Base-by-base conservation (phyloP, 768 basidiomycete species). In the Suillus spraguei region DNA sequence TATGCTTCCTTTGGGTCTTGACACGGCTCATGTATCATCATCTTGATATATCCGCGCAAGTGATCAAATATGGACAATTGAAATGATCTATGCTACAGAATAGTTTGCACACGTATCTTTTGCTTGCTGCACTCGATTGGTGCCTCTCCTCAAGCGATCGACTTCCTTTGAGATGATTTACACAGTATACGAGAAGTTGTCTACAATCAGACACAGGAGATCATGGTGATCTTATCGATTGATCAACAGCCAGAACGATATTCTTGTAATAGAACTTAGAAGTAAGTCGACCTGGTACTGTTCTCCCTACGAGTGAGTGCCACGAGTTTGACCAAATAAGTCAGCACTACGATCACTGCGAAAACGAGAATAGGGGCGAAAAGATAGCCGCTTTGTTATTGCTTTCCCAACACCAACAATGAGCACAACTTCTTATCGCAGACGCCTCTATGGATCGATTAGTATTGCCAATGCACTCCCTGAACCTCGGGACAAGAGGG, bases 1-100 rank as follows among this genome's bases (percentile, higher is more conserved):
- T 11, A 83, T 88, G 80, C 73, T 89, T 60, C 87, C 89, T 13
- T 76, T 90, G 1, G 87, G 88, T 38, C 71, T 86, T 55, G 76
- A 81, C 65, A 71, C 72, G 38, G 67, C 72, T 32, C 64, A 69
- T 62, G 59, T 72, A 36, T 59, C 65, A 35, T 60, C 55, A 6
- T 47, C 65, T 5, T 76, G 24, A 39, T 39, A 28, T 38, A 38
- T 4, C 28, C 28, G 36, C 14, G 16, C 8, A 28, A 50, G 28
- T 32, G 42, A 16, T 56, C 4, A 16, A 22, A 49, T 28, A 41
- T 32, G 39, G 28, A 58, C 24, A 0, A 38, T 24, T 2, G 22
- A 5, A 38, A 24, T 9, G 8, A 38, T 39, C 9, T 56, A 22
- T 22, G 17, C 36, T 38, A 5, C 39, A 53, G 17, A 33, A 10